Evolutionary conservation across 2,329 filamentous ascomycete genomes (phyloP).

Genomic region (Bipolaris bicolor): DNA sequence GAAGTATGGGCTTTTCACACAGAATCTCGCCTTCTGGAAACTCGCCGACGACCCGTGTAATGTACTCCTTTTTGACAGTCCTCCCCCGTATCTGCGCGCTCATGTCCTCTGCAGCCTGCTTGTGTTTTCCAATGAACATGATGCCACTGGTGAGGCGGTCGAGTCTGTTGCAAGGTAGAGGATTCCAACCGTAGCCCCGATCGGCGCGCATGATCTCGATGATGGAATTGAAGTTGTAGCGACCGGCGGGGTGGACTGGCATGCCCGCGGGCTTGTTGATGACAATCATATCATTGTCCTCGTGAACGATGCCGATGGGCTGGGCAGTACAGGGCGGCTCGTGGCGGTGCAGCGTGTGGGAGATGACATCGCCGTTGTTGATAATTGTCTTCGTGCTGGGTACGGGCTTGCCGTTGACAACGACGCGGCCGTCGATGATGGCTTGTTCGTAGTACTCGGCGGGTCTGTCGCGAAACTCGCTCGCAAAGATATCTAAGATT

Average conservation of each 20-base stretch:
- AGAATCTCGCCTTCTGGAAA: slow-evolving; percentile 92
- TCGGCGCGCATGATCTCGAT: slow-evolving; percentile 91
- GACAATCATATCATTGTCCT: slow-evolving; percentile 91
- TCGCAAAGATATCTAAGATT: slow-evolving; percentile 84
- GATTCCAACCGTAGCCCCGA: slow-evolving; percentile 63
- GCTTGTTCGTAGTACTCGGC: slow-evolving; percentile 82
- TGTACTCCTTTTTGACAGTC: slow-evolving; percentile 92
- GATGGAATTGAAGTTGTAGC: slow-evolving; percentile 95
- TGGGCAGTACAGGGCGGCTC: slow-evolving; percentile 89
- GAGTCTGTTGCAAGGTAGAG: slow-evolving; percentile 85
- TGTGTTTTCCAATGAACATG: slow-evolving; percentile 95
- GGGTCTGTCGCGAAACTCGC: slow-evolving; percentile 89
- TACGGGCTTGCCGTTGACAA: slow-evolving; percentile 76
- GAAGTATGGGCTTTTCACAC: slow-evolving; percentile 91
- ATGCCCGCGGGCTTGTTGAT: slow-evolving; percentile 97
- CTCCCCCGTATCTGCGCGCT: slow-evolving; percentile 76
- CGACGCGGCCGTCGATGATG: slow-evolving; percentile 79
- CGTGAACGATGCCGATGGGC: slow-evolving; percentile 81
- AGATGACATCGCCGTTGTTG: slow-evolving; percentile 88
- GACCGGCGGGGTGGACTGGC: slow-evolving; percentile 91
- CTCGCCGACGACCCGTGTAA: slow-evolving; percentile 86
- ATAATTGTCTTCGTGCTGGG: slow-evolving; percentile 71
- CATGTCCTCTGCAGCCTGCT: slow-evolving; percentile 77
- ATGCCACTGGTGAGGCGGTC: slow-evolving; percentile 93
- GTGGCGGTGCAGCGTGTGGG: slow-evolving; percentile 92